These are phyloP conservation scores for Colletotrichum scovillei DNA, from an alignment of 2,329 filamentous ascomycete species.

Conservation along the genomic window DNA sequence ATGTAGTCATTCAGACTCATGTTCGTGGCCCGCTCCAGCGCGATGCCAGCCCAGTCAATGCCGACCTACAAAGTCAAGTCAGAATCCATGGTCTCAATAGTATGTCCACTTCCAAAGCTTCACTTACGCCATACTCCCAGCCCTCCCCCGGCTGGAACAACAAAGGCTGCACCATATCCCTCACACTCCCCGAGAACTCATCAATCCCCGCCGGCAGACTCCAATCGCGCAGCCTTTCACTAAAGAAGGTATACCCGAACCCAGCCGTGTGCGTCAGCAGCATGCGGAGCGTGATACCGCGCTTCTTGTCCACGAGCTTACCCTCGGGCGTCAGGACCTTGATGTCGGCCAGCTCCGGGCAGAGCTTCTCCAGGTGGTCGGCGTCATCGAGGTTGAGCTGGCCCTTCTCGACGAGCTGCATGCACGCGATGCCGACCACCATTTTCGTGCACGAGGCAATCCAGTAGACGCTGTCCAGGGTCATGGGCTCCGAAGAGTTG, in stretches of 20 bases:
- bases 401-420: constrained; percentile 68
- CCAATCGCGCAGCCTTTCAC: constrained; percentile 59
- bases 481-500: constrained; percentile 61
- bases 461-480: constrained; percentile 70
- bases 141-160: constrained; percentile 71
- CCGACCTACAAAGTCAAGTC: constrained; percentile 51
- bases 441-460: constrained; percentile 70
- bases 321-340: constrained; percentile 56
- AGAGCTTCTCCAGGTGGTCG: constrained; percentile 57
- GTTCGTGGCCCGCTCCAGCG: constrained; percentile 57
- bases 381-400: constrained; percentile 59
- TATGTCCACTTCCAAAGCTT: neutral
- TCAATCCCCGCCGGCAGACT: constrained; percentile 62
- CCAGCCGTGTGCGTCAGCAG: constrained; percentile 66
- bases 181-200: constrained; percentile 66
- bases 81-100: neutral
- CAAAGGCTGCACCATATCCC: constrained; percentile 64
- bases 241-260: constrained; percentile 68
- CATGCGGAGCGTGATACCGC: constrained; percentile 67
- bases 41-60: constrained; percentile 66
- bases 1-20: constrained; percentile 60
- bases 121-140: constrained; percentile 70
- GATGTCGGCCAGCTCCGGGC: constrained; percentile 60
- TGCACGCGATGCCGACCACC: constrained; percentile 61
- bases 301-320: constrained; percentile 55